phyloP scores from a whole-genome alignment of 805 yeast species.

The Nakazawaea sp. region DNA sequence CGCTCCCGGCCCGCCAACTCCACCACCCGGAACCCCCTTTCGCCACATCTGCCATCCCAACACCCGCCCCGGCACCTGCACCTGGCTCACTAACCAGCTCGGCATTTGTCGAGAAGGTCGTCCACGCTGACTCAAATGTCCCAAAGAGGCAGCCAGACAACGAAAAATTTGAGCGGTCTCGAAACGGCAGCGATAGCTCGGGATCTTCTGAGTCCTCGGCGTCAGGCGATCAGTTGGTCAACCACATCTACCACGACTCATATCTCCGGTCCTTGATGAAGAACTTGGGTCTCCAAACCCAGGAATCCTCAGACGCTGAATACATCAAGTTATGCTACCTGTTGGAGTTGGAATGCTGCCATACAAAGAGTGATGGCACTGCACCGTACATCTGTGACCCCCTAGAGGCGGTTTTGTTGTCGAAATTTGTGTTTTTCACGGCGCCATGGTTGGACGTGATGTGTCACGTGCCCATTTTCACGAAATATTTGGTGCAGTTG shows the following conservation, averaged over 20 bases:
- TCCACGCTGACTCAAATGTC: background rate
- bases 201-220: no score
- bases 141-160: no score
- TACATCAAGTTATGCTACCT: slow-evolving; percentile 4
- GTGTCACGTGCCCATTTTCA: slow-evolving; percentile 10
- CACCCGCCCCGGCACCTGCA: background rate
- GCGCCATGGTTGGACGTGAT: slow-evolving; percentile 11
- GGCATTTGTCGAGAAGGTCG: background rate
- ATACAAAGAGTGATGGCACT: slow-evolving; percentile 4
- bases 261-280: slow-evolving; percentile 9
- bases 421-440: slow-evolving; percentile 8
- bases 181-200: background rate
- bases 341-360: slow-evolving; percentile 6
- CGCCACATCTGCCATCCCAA: background rate
- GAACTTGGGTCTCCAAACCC: background rate
- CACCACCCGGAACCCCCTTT: slow-evolving; percentile 1
- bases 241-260: background rate
- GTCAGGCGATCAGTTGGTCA: no score
- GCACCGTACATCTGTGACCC: slow-evolving; percentile 13
- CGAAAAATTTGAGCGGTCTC: background rate
- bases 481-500: slow-evolving; percentile 7
- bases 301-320: slow-evolving; percentile 3
- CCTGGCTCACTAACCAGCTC: background rate
- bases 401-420: slow-evolving; percentile 9
- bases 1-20: background rate